phyloP scores from a whole-genome alignment of 805 yeast species.

The Starmerella bacillaris region DNA sequence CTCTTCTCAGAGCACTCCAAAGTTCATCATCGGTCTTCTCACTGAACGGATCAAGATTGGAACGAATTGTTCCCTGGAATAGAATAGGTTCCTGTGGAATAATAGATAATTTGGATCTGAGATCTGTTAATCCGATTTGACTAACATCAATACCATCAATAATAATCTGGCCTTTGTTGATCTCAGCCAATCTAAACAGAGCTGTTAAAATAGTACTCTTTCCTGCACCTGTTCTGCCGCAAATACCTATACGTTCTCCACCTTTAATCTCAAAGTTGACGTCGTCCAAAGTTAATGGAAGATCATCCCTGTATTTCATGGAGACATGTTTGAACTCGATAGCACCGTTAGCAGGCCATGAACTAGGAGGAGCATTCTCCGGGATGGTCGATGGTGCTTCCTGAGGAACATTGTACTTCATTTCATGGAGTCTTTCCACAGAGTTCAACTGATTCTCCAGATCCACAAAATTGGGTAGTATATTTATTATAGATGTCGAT shows the following conservation, averaged over 20 bases:
- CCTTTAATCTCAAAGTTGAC: constrained; percentile 34
- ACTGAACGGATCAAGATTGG: constrained; percentile 63
- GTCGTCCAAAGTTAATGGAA: constrained; percentile 48
- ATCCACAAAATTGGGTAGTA: constrained; percentile 48
- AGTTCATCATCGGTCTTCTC: constrained; percentile 37
- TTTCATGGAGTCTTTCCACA: constrained; percentile 51
- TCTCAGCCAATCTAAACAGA: constrained; percentile 48
- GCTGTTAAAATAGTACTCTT: constrained; percentile 61
- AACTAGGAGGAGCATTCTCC: constrained; percentile 28
- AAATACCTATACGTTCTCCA: constrained; percentile 60
- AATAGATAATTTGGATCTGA: constrained; percentile 54
- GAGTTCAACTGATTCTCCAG: constrained; percentile 65
- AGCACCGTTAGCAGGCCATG: constrained; percentile 54
- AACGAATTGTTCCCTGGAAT: constrained; percentile 60
- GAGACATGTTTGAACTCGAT: constrained; percentile 39
- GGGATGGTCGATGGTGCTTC: constrained; percentile 44
- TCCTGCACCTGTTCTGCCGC: constrained; percentile 88
- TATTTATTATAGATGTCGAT: constrained; percentile 39
- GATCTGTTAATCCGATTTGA: constrained; percentile 43
- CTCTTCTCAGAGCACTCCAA: constrained; percentile 52
- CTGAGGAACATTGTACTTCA: constrained; percentile 40
- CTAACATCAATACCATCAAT: constrained; percentile 58
- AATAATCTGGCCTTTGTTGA: constrained; percentile 32
- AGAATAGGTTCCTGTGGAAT: constrained; percentile 84
- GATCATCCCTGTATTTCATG: constrained; percentile 42